Base-by-base conservation (phyloP, 1,284 basidiomycete genomes). In the Leccinum proximum region DNA sequence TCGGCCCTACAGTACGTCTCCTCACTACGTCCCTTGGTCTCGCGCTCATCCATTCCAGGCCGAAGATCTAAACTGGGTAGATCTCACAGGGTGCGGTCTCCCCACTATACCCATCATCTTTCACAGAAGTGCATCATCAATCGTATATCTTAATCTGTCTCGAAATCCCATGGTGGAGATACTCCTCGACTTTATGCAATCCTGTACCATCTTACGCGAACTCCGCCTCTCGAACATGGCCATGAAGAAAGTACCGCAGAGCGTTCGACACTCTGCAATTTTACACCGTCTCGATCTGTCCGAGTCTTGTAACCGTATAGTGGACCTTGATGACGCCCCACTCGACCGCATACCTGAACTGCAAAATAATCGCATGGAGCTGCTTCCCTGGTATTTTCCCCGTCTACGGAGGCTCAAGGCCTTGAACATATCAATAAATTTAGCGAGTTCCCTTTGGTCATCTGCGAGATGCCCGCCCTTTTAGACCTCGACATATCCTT, bases 341-440 rank as follows among this genome's bases (percentile, higher is more conserved):
- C 82, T 99, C 48, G 89, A 96, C 68, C 82, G 88, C 54, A 90
- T 98, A 33, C 83, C 85, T 6, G 89, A 88, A 70, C 83, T 94
- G 61, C 93, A 97, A 77, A 98, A 98, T 79, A 99, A 99, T 76
- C 87, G 95, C 40, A 85, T 99, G 71, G 90, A 93, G 67, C 87
- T 85, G 64, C 84, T 99, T 3, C 96, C 97, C 0, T 86, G 86
- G 77, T 26, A 26, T 93, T 94, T 74, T 96, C 98, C 89, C 3
- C 82, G 88, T 18, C 81, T 99, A 70, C 81, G 83, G 50, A 78
- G 83, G 59, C 84, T 98, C 62, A 87, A 86, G 63, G 87, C 88
- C 59, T 84, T 99, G 71, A 97, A 98, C 79, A 92, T 99, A 67
- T 97, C 80, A 99, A 99, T 82, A 94, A 95, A 74, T 96, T 98